These are phyloP conservation scores for Funneliformis mosseae DNA, from an alignment of 192 early-diverging fungal species.

Conservation along the genomic window DNA sequence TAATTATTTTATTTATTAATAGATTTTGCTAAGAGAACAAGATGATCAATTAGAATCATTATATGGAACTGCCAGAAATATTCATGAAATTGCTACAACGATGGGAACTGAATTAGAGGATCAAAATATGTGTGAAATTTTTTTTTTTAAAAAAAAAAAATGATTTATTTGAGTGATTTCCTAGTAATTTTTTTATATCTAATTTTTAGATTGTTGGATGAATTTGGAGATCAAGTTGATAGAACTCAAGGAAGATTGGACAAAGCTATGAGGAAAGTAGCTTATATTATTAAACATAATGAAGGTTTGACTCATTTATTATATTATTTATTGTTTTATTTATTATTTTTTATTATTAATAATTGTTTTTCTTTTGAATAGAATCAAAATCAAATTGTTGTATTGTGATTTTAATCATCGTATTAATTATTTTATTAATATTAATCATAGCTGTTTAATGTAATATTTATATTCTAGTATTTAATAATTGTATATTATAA, in stretches of 20 bases:
- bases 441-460: slow-evolving; percentile 44
- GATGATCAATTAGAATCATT: slow-evolving; percentile 61
- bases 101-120: slow-evolving; percentile 60
- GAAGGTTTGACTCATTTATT: slow-evolving; percentile 42
- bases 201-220: slow-evolving; percentile 48
- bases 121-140: slow-evolving; percentile 46
- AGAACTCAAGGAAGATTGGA: slow-evolving; percentile 45
- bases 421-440: slow-evolving; percentile 58
- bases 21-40: slow-evolving; percentile 62
- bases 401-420: slow-evolving; percentile 54
- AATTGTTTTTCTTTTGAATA: slow-evolving; percentile 28
- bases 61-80: slow-evolving; percentile 54
- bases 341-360: background rate
- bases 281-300: slow-evolving; percentile 56
- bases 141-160: background rate
- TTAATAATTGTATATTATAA: background rate
- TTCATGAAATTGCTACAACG: slow-evolving; percentile 60
- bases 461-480: background rate
- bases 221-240: slow-evolving; percentile 59
- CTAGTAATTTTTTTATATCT: background rate
- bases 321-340: background rate
- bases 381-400: slow-evolving; percentile 57
- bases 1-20: background rate
- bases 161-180: background rate
- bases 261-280: slow-evolving; percentile 55